Evolutionary conservation across 192 early-diverging fungal species (phyloP), one percentile per base, ranked within the genome.

Genomic region (Ambispora gerdemannii): DNA sequence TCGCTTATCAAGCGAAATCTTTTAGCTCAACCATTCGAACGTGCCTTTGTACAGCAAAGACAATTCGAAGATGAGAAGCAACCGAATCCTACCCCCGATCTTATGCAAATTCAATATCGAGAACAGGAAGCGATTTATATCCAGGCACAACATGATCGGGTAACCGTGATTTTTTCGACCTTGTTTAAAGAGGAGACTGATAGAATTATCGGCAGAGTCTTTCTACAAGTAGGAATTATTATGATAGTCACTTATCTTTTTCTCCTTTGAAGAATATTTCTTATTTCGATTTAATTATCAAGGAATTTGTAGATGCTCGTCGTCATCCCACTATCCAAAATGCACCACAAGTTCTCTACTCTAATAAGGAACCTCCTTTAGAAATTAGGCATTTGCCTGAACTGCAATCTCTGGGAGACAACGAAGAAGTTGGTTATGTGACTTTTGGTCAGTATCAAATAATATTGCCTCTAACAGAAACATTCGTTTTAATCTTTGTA

Each of bases 251-350:
- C 61, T 10, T 71, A 31, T 30, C 13, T n/a, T 38, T n/a, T n/a
- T n/a, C n/a, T n/a, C n/a, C 20, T n/a, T 17, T 43, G 25, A 63
- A 43, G 10, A 19, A 30, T 24, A 47, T 24, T 33, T 8, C 3
- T 32, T 10, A 50, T 38, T 22, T 32, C 27, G 0, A 50, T 67
- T n/a, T n/a, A n/a, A n/a, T n/a, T n/a, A n/a, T n/a, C n/a, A n/a
- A 93, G 87, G 97, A 99, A 89, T 99, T 99, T 81, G 95, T 96
- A 28, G 97, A 99, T 83, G 97, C 95, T n/a, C 86, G 97, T 59
- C 90, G 94, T 73, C 90, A 87, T 77, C 90, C 90, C 55, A 81
- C 87, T 35, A 86, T 93, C 61, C 93, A 94, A 76, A 94, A 93
- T 72, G 95, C 95, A n/a, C 97, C 97, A 27, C 95, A 95, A 81